Conservation (phyloP, 2,329 filamentous ascomycete genomes). For the Colletotrichum aenigma region DNA sequence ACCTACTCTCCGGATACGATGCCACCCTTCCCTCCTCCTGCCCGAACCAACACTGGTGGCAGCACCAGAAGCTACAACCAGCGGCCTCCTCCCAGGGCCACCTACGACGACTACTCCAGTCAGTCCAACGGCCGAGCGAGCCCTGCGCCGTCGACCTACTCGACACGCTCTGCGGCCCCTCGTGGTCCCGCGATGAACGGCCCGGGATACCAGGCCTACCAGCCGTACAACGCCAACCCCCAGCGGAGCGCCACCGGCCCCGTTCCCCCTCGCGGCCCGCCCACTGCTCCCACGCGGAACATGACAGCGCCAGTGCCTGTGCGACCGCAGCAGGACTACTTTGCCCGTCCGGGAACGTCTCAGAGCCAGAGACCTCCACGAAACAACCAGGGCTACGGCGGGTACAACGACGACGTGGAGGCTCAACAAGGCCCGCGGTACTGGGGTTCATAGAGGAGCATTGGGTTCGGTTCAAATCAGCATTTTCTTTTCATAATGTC, state of each 20-base stretch:
- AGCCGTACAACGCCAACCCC: constrained; percentile 26
- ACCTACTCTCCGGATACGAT: constrained; percentile 29
- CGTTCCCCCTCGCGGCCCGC: constrained; percentile 34
- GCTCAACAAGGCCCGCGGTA: constrained; percentile 33
- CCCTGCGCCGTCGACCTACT: constrained; percentile 33
- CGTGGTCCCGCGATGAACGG: constrained; percentile 19
- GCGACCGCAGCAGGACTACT: constrained; percentile 30
- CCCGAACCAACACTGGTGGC: constrained; percentile 30
- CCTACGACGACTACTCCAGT: constrained; percentile 20
- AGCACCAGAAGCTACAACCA: neutral
- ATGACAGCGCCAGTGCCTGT: constrained; percentile 46
- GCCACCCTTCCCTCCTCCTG: constrained; percentile 35
- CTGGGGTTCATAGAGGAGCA: constrained; percentile 20
- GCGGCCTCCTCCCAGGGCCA: constrained; percentile 1
- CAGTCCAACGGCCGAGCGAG: constrained; percentile 34
- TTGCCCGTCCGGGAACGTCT: constrained; percentile 29
- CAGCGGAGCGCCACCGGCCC: constrained; percentile 45
- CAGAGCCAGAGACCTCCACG: constrained; percentile 24
- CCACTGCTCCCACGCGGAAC: constrained; percentile 45
- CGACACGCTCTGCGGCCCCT: constrained; percentile 24
- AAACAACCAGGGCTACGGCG: constrained; percentile 32
- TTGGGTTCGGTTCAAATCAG: neutral
- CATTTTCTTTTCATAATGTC: constrained; percentile 19
- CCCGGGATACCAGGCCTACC: constrained; percentile 22
- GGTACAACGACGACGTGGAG: constrained; percentile 38